Conservation (phyloP, 1,139 yeast species). For the Saccharomyces uvarum region DNA sequence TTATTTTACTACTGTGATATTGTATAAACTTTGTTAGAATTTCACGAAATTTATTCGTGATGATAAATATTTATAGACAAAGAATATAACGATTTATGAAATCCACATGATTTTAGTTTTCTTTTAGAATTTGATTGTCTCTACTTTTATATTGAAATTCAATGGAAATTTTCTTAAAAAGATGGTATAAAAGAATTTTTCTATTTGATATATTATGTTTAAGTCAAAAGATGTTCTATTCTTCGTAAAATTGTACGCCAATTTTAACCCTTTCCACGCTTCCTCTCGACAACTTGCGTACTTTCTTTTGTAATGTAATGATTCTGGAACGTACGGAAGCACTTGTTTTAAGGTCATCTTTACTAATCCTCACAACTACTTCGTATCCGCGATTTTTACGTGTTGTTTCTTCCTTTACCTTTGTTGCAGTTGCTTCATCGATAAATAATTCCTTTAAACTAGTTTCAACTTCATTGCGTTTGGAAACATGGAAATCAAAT, state of each 20-base stretch:
- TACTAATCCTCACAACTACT: slow-evolving; percentile 41
- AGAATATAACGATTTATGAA: slow-evolving; percentile 1
- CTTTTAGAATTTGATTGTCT: neutral
- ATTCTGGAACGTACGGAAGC: slow-evolving; percentile 50
- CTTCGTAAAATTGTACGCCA: slow-evolving; percentile 34
- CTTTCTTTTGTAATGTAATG: slow-evolving; percentile 43
- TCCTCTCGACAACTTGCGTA: slow-evolving; percentile 42
- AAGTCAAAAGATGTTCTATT: slow-evolving; percentile 3
- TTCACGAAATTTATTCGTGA: neutral
- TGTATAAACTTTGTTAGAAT: neutral
- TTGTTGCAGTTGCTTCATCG: slow-evolving; percentile 14
- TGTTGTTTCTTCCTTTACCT: slow-evolving; percentile 17
- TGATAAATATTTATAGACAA: neutral
- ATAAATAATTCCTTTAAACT: slow-evolving; percentile 18
- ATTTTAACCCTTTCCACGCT: slow-evolving; percentile 38
- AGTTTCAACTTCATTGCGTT: slow-evolving; percentile 22
- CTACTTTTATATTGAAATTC: neutral
- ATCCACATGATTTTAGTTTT: neutral
- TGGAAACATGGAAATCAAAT: slow-evolving; percentile 35
- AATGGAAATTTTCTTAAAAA: neutral
- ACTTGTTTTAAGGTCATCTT: slow-evolving; percentile 46
- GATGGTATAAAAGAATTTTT: neutral
- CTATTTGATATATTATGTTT: neutral
- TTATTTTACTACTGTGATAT: neutral
- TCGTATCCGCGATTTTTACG: slow-evolving; percentile 33